These are phyloP conservation scores for Boehmeria nivea DNA, from an alignment of 306 rosid species.

Conservation along the genomic window DNA sequence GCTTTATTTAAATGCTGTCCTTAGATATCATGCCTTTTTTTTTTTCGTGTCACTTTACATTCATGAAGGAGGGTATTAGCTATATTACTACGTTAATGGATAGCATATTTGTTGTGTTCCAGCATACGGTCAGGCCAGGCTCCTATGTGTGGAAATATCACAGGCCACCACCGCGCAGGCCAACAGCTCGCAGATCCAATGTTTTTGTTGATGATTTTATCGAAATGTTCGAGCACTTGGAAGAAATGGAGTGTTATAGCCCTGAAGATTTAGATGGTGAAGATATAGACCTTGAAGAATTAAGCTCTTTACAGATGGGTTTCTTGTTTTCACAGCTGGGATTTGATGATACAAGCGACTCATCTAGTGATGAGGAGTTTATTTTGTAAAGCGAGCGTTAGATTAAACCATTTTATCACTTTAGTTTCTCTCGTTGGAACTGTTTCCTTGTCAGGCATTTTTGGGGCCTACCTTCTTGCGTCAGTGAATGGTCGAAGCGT, in stretches of 20 bases:
- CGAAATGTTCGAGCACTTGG: slow-evolving; percentile 29
- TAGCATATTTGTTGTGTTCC: slow-evolving; percentile 57
- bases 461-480: slow-evolving; percentile 7
- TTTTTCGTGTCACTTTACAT: slow-evolving; percentile 25
- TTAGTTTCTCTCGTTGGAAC: too few relatives aligned
- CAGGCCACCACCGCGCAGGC: slow-evolving; percentile 45
- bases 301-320: slow-evolving; percentile 26
- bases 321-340: slow-evolving; percentile 29
- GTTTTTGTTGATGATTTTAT: slow-evolving; percentile 8
- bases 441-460: slow-evolving; percentile 19
- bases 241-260: slow-evolving; percentile 23
- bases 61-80: slow-evolving; percentile 34
- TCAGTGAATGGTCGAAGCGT: slow-evolving; percentile 9
- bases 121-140: slow-evolving; percentile 51
- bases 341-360: slow-evolving; percentile 23
- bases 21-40: slow-evolving; percentile 26
- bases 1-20: background rate
- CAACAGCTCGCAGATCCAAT: slow-evolving; percentile 31
- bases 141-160: slow-evolving; percentile 45
- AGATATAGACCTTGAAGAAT: slow-evolving; percentile 24
- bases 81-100: slow-evolving; percentile 43
- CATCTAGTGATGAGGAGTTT: slow-evolving; percentile 37
- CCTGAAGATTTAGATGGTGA: slow-evolving; percentile 28
- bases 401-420: too few relatives aligned
- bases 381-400: slow-evolving; percentile 17